A percentile compares a stretch with the other conserved stretches of the same genome.
Conservation (phyloP, 176 grass and related monocot species). For the Carex pumila region DNA sequence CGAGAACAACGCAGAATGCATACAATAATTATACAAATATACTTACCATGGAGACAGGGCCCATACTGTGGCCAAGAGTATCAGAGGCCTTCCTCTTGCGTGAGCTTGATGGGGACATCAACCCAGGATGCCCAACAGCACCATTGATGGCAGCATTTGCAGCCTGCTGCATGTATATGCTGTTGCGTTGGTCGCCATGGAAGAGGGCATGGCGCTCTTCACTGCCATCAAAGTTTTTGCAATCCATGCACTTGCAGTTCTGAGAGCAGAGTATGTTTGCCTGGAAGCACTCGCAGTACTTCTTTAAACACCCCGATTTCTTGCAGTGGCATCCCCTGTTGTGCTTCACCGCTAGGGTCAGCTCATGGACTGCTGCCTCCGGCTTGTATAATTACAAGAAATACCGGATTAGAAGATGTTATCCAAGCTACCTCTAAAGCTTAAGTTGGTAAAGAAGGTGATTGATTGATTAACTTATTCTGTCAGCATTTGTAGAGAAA, state of each 20-base stretch:
- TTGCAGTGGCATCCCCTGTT: conserved; percentile 99
- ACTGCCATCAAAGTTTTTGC: conserved; percentile 88
- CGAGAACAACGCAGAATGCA: not conserved
- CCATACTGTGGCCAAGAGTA: conserved; percentile 41
- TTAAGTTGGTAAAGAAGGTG: not conserved
- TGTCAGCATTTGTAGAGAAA: not conserved
- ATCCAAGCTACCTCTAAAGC: not conserved
- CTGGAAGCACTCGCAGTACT: conserved; percentile 98
- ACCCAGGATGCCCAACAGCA: conserved; percentile 45
- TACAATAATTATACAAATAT: conserved; percentile 6
- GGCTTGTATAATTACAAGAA: conserved; percentile 12
- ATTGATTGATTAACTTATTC: not conserved
- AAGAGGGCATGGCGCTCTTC: conserved; percentile 75
- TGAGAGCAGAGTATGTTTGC: conserved; percentile 97
- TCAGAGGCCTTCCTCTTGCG: conserved; percentile 71
- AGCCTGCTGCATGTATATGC: conserved; percentile 69
- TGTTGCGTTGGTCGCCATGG: conserved; percentile 51
- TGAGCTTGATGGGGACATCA: conserved; percentile 68
- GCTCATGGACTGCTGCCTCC: conserved; percentile 52
- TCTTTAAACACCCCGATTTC: conserved; percentile 98
- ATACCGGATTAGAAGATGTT: not conserved
- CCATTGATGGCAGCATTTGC: conserved; percentile 80
- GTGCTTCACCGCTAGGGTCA: conserved; percentile 74
- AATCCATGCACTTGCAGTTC: conserved; percentile 99
- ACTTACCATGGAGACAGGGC: conserved; percentile 54